A percentile compares a stretch with the other conserved stretches of the same genome.
These are phyloP conservation scores for Lecanoromycetidae sp. DNA, from an alignment of 2,329 filamentous ascomycete species.

Conservation along the genomic window DNA sequence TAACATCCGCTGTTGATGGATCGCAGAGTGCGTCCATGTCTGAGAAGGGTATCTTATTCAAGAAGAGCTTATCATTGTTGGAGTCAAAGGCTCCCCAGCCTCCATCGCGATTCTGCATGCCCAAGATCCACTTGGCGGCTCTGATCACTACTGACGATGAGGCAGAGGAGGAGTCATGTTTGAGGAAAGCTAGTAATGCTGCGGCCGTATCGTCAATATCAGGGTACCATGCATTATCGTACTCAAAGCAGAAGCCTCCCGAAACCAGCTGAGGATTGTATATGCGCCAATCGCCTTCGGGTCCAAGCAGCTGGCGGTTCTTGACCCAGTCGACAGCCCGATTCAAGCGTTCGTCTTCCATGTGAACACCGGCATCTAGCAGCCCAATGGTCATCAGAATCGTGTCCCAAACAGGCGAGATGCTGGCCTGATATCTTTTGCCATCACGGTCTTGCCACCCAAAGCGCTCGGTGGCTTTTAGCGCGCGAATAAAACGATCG, in stretches of 20 bases:
- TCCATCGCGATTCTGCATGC: slow-evolving; percentile 29
- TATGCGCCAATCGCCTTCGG: slow-evolving; percentile 24
- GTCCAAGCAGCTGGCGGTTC: slow-evolving; percentile 20
- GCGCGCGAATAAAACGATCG: slow-evolving; percentile 16
- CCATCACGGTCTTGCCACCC: slow-evolving; percentile 18
- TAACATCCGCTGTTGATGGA: slow-evolving; percentile 26
- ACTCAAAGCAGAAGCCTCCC: slow-evolving; percentile 26
- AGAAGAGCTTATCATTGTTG: slow-evolving; percentile 25
- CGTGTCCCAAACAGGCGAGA: slow-evolving; percentile 29
- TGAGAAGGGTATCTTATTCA: slow-evolving; percentile 29
- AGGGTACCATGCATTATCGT: slow-evolving; percentile 23
- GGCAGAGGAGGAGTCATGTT: slow-evolving; percentile 16
- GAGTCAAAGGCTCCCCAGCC: slow-evolving; percentile 28
- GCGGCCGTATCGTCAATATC: slow-evolving; percentile 21
- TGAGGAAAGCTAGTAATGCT: slow-evolving; percentile 23
- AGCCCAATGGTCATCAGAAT: slow-evolving; percentile 25
- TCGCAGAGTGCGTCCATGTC: slow-evolving; percentile 29
- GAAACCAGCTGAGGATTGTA: slow-evolving; percentile 18
- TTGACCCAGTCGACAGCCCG: slow-evolving; percentile 18
- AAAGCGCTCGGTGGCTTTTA: slow-evolving; percentile 24
- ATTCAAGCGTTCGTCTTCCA: slow-evolving; percentile 5
- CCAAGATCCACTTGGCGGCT: slow-evolving; percentile 23
- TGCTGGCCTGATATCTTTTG: slow-evolving; percentile 23
- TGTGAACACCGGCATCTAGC: slow-evolving; percentile 17
- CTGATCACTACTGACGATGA: neutral